Base-by-base conservation (phyloP, 768 basidiomycete species). In the Hypholoma fasciculare region DNA sequence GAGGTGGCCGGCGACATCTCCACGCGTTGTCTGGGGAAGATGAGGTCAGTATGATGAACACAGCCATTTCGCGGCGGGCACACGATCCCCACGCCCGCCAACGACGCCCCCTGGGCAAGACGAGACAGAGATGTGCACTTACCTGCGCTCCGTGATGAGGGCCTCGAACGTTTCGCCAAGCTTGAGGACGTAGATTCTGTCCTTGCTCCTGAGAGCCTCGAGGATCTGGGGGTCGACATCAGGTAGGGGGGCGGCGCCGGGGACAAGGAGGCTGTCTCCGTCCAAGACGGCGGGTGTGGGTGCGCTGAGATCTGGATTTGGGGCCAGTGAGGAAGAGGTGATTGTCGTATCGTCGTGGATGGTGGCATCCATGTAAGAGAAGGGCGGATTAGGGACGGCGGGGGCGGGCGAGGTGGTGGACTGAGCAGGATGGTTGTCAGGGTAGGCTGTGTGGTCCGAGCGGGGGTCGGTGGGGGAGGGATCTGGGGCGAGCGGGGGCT, bases 131-230 rank as follows among this genome's bases (percentile, higher is more conserved):
- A 14, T 34, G 52, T 57, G 49, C 36, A 80, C 87, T 57, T 61
- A 89, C 91, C 82, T 85, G 65, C 80, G 83, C 69, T 92, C 91
- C 59, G 74, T 81, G 66, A 94, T 90, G 68, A 94, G 80, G 51
- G 75, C 73, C 75, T 94, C 92, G 84, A 94, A 90, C 63, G 77
- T 79, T 76, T 94, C 93, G 58, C 90, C 92, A n/a, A 94, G 82
- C 78, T 90, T 93, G 66, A 94, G 76, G 48, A 94, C 91, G 71
- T 87, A 94, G 61, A 94, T 80, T 68, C 92, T 82, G 72, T 94
- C 92, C 76, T 94, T 94, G 80, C 87, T 88, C 72, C 80, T 85
- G 62, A 94, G 88, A 19, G 93, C 92, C 71, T 94, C 92, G 65
- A 94, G 67, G 65, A 94, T 92, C 72, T 89, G 87, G 9, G 84